phyloP scores from a whole-genome alignment of 768 basidiomycete species.

The Amanita rubescens region DNA sequence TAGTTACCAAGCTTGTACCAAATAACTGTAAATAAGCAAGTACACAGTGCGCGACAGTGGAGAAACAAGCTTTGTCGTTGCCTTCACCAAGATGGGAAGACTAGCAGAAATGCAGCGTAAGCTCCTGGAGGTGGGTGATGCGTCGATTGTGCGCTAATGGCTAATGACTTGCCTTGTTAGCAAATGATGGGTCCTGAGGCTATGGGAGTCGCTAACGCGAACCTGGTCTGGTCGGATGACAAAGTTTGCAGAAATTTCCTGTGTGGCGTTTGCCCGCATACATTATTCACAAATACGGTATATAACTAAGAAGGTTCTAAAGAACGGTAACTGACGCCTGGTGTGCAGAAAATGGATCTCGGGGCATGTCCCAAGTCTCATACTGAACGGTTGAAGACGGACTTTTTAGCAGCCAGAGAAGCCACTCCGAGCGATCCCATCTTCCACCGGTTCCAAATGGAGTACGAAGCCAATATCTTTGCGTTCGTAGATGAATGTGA shows the following conservation, averaged over 20 bases:
- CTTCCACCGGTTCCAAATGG: slow-evolving; percentile 83
- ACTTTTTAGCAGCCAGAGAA: slow-evolving; percentile 76
- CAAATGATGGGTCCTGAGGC: slow-evolving; percentile 99
- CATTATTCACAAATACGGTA: slow-evolving; percentile 96
- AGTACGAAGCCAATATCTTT: slow-evolving; percentile 94
- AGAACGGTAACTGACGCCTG: slow-evolving; percentile 2
- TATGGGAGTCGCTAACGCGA: slow-evolving; percentile 92
- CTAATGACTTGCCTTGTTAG: slow-evolving; percentile 36
- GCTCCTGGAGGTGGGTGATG: slow-evolving; percentile 48
- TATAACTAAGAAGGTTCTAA: slow-evolving; percentile 21
- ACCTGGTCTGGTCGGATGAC: slow-evolving; percentile 90
- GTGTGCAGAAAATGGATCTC: slow-evolving; percentile 93
- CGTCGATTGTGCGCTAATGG: neutral
- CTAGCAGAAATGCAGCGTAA: slow-evolving; percentile 97
- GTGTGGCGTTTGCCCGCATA: slow-evolving; percentile 97
- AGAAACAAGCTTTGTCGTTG: neutral
- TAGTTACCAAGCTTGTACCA: slow-evolving; percentile 4
- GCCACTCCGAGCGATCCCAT: slow-evolving; percentile 72
- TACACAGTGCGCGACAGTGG: neutral
- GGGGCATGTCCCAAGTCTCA: slow-evolving; percentile 97
- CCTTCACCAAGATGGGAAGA: slow-evolving; percentile 67
- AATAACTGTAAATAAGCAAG: slow-evolving; percentile 12
- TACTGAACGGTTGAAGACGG: slow-evolving; percentile 87
- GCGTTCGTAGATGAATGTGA: slow-evolving; percentile 98
- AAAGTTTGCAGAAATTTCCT: slow-evolving; percentile 98